Base-by-base conservation (phyloP, 805 yeast species). In the Metschnikowia sp. region DNA sequence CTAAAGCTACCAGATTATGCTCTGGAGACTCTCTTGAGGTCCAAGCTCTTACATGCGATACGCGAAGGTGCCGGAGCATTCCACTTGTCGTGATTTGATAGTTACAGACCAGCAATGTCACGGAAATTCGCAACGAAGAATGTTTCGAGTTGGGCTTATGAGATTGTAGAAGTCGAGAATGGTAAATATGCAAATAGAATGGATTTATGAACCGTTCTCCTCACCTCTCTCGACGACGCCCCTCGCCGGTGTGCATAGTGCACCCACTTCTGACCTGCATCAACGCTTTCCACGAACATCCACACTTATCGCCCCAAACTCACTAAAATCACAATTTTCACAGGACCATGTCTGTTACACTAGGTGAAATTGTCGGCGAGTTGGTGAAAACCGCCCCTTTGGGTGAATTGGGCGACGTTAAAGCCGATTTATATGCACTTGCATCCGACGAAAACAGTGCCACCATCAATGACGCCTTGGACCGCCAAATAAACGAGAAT, bases 1-100 rank as follows among this genome's bases (percentile, higher is more conserved):
- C 74, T 92, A 55, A 92, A 92, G 63, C 69, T 94, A 18, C 98
- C 99, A 5, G 79, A 86, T 52, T 94, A 92, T 62, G 77, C 88
- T 3, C 69, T 78, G 32, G 77, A 75, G 49, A 82, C 74, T 13
- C 65, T 87, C 1, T 76, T 94, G 84, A 70, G 64, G 42, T 61
- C 71, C 31, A 72, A 86, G 44, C 66, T 94, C 8, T 42, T 66
- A 10, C 85, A 80, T 50, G 97, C 98, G 0, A 80, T 90, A 59
- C 74, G 72, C 5, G 97, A 92, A 56, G 99, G 99, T 26, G 84
- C 91, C 1, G 92, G 88, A 31, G 87, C 95, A 1, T 91, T 91
- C 64, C 74, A 88, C 36, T 72, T 91, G 19, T 89, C 97, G 1
- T 88, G 63, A 45, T 37, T 7, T 22, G 26, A 7, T 22, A 22